These are phyloP conservation scores for Oryza brachyantha DNA, from an alignment of 176 grass and related monocot species.

Conservation along the genomic window DNA sequence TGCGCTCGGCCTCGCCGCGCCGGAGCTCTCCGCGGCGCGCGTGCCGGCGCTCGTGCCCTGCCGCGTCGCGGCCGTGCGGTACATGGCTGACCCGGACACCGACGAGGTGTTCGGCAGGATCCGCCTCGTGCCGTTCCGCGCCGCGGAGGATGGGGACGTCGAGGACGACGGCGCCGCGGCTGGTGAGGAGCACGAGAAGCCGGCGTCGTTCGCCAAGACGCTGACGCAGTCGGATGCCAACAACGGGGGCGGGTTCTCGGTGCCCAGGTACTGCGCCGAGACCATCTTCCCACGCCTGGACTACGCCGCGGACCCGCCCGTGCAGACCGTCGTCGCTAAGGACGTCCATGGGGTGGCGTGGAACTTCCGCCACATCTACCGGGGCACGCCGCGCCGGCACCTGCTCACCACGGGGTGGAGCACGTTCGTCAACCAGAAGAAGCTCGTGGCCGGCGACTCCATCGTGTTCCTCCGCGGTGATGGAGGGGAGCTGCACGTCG, in stretches of 20 bases:
- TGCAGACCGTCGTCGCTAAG: conserved; percentile 82
- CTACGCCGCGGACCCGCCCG: conserved; percentile 77
- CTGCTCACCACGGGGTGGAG: conserved; percentile 95
- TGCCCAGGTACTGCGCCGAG: conserved; percentile 88
- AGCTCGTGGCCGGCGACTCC: conserved; percentile 83
- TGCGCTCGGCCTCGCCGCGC: conserved; percentile 41
- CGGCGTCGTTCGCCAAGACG: conserved; percentile 93
- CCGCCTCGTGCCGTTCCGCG: conserved; percentile 43
- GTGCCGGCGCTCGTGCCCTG: conserved; percentile 63
- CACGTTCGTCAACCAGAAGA: conserved; percentile 94
- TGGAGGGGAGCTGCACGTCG: conserved; percentile 72
- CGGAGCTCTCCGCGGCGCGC: conserved; percentile 26
- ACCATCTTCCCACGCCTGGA: conserved; percentile 92
- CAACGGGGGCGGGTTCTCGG: conserved; percentile 95
- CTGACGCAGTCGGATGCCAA: conserved; percentile 95
- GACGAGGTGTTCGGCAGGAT: conserved; percentile 90
- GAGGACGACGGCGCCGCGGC: conserved; percentile 27
- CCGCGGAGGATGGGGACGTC: conserved; percentile 10
- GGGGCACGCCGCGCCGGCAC: conserved; percentile 85
- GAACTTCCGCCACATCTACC: conserved; percentile 97
- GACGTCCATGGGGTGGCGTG: conserved; percentile 82
- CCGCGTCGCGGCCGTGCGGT: conserved; percentile 56
- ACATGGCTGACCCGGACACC: conserved; percentile 79
- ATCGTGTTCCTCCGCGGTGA: conserved; percentile 82
- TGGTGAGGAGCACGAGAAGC: conserved; percentile 54